Base-by-base conservation (phyloP, 257 asterid genomes). In the Linderniella brevidens region DNA sequence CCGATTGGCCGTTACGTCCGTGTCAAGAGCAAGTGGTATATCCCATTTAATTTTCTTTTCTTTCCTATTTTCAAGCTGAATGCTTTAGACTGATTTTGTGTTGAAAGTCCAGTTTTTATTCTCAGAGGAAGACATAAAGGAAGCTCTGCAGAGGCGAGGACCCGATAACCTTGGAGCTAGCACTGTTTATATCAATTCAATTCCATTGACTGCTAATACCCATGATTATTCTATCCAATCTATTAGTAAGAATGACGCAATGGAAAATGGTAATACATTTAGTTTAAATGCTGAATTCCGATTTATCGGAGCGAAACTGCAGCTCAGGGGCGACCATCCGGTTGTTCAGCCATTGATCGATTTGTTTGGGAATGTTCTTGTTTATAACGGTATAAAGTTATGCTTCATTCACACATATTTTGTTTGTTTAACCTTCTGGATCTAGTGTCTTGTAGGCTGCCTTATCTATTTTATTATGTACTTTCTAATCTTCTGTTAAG, bases 261-360 rank as follows among this genome's bases (percentile, higher is more conserved):
- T 13, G 41, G 64, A 36, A 38, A 62, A 60, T 57, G 69, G 64
- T 13, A 40, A 38, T 63, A 57, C 54, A 61, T 53, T 38, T 50
- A 58, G 56, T 18, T 32, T 54, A 38, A 46, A 25, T 29, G 83
- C 69, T 45, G 68, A 69, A 41, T 57, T 88, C 68, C 59, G 56
- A 42, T 81, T 88, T 42, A 18, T 84, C 53, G 98, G 98, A 59
- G 92, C 98, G 19, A 80, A 93, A 5, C 58, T 88, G 74, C 98
- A 88, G 58, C 86, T 88, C 18, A 69, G 96, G 65, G 98, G 98
- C 55, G 64, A 58, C 46, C 47, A 58, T 62, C 76, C 84, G 11
- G 71, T 85, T 56, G 48, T 59, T 60, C 98, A 88, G 64, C 98
- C 98, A 5, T 63, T 88, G 77, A 61, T 69, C 45, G 93, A 80